Evolutionary conservation across 352 stramenopile genomes (phyloP).

Genomic region (Phytophthora sansomeana): DNA sequence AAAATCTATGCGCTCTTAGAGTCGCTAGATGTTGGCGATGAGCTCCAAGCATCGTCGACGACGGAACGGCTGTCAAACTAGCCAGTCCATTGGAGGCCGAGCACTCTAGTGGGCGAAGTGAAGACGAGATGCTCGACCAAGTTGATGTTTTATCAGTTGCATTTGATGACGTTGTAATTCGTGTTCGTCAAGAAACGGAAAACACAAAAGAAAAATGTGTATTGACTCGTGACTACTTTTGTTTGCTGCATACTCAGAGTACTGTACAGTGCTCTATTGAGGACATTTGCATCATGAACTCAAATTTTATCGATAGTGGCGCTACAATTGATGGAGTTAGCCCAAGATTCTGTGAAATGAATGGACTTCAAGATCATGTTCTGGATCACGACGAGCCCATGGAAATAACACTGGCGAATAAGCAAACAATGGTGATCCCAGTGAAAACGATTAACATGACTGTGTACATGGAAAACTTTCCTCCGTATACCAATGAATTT

Average conservation of each 20-base stretch:
- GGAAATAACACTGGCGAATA: slow-evolving; percentile 12
- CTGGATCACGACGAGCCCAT: slow-evolving; percentile 8
- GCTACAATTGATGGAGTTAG: slow-evolving; percentile 19
- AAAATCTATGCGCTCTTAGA: slow-evolving; percentile 24
- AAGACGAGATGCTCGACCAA: slow-evolving; percentile 10
- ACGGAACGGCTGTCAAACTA: slow-evolving; percentile 22
- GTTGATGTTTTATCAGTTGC: background rate
- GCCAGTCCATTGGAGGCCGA: slow-evolving; percentile 25
- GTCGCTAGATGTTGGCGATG: background rate
- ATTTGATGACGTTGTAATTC: background rate
- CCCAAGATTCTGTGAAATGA: slow-evolving; percentile 10
- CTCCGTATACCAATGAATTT: slow-evolving; percentile 16
- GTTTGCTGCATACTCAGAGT: slow-evolving; percentile 22
- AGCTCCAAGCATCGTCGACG: background rate
- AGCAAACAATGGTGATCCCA: slow-evolving; percentile 9
- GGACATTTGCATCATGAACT: slow-evolving; percentile 20
- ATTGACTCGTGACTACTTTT: background rate
- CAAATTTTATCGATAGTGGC: slow-evolving; percentile 27
- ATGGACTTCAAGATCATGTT: slow-evolving; percentile 4
- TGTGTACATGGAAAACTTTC: slow-evolving; percentile 16
- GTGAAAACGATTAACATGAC: background rate
- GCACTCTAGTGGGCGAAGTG: slow-evolving; percentile 7
- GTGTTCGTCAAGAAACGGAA: background rate
- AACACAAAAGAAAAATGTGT: slow-evolving; percentile 5
- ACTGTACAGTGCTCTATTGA: background rate